These are phyloP conservation scores for Annulohypoxylon truncatum DNA, from an alignment of 2,329 filamentous ascomycete species.

Conservation along the genomic window DNA sequence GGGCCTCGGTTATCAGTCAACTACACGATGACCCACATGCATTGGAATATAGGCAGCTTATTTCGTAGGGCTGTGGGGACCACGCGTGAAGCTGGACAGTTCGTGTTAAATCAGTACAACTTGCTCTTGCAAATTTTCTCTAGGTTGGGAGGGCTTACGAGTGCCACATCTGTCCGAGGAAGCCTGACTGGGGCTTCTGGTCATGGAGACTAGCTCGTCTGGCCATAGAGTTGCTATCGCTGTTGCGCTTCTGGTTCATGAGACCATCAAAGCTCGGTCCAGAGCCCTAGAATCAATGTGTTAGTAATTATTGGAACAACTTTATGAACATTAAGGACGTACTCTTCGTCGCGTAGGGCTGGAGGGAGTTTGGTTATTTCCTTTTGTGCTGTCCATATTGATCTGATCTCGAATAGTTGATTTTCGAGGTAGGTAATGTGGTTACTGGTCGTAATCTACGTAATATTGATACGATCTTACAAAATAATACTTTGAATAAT, in stretches of 20 bases:
- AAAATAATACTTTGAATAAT: not conserved
- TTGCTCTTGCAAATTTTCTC: not conserved
- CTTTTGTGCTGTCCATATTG: constrained; percentile 45
- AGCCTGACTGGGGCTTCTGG: constrained; percentile 61
- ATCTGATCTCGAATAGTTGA: not conserved
- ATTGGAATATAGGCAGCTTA: constrained; percentile 10
- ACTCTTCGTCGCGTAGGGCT: constrained; percentile 44
- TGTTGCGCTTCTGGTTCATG: constrained; percentile 61
- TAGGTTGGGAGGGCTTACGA: constrained; percentile 56
- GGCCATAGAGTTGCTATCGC: constrained; percentile 55
- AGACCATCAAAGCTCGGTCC: constrained; percentile 65
- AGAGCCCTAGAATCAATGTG: constrained; percentile 53
- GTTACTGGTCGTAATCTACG: not conserved
- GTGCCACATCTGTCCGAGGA: constrained; percentile 68
- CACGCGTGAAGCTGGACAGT: constrained; percentile 47
- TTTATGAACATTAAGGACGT: constrained; percentile 1
- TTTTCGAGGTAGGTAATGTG: not conserved
- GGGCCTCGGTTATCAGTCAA: too few species aligned
- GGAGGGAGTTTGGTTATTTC: constrained; percentile 17
- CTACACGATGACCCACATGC: not conserved
- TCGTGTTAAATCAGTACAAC: not conserved
- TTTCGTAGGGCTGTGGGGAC: constrained; percentile 44
- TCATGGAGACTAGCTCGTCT: constrained; percentile 67
- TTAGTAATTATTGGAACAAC: constrained; percentile 9
- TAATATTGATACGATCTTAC: constrained; percentile 14